phyloP scores from a whole-genome alignment of 768 basidiomycete species.

The Symmetrospora coprosmae region DNA sequence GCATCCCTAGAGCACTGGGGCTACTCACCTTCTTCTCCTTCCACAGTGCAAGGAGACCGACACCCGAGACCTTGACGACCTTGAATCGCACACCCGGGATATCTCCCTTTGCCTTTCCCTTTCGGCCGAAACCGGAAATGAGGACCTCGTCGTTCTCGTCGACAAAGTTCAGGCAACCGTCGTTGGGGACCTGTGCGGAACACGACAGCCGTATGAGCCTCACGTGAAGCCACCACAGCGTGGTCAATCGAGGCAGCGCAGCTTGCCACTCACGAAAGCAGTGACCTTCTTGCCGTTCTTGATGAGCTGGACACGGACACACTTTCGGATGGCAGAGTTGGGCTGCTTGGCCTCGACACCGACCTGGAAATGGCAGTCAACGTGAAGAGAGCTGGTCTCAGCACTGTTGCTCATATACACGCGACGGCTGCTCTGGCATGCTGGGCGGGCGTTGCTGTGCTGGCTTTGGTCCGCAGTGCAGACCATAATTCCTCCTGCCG shows the following conservation, averaged over 20 bases:
- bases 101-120: constrained; percentile 98
- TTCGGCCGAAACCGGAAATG: constrained; percentile 99
- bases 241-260: too few relatives aligned
- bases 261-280: constrained; percentile 96
- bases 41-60: constrained; percentile 52
- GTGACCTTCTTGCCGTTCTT: constrained; percentile 99
- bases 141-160: constrained; percentile 71
- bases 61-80: constrained; percentile 98
- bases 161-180: constrained; percentile 94
- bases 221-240: too few relatives aligned
- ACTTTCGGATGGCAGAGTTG: constrained; percentile 99
- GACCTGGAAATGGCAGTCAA: constrained; percentile 41
- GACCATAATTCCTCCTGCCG: too few relatives aligned
- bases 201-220: too few relatives aligned
- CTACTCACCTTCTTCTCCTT: constrained; percentile 26
- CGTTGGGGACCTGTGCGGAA: constrained; percentile 47
- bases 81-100: constrained; percentile 99
- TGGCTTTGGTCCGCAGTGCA: too few relatives aligned
- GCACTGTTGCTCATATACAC: background rate
- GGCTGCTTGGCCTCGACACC: constrained; percentile 99
- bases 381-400: background rate
- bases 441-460: too few relatives aligned
- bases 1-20: background rate
- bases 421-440: too few relatives aligned
- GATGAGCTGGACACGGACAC: constrained; percentile 98